Evolutionary conservation across 176 grass and related monocot species (phyloP).

Genomic region (Alopecurus myosuroides): DNA sequence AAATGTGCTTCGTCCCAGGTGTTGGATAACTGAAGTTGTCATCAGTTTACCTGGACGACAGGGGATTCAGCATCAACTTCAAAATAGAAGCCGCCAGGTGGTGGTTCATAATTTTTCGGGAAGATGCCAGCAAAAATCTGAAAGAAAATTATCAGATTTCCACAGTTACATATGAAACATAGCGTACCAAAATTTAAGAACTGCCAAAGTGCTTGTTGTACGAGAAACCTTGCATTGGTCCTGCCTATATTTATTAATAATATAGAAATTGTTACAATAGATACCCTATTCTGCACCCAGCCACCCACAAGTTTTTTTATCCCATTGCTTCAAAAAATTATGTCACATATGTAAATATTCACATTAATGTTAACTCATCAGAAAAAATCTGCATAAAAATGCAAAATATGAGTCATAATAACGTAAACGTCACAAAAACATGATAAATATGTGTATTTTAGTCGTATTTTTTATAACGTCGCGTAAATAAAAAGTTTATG

Average conservation of each 20-base stretch:
- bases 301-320: no score
- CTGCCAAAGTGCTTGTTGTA: background rate
- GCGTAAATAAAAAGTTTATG: no score
- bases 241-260: background rate
- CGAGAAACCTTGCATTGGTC: background rate
- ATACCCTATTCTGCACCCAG: no score
- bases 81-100: slow-evolving; percentile 90
- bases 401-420: no score
- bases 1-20: background rate
- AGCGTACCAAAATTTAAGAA: slow-evolving; percentile 2
- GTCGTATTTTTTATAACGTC: no score
- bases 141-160: slow-evolving; percentile 24
- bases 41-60: slow-evolving; percentile 71
- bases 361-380: no score
- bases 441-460: no score
- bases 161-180: slow-evolving; percentile 13
- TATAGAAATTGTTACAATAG: background rate
- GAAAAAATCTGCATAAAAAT: no score
- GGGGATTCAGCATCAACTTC: slow-evolving; percentile 80
- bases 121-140: slow-evolving; percentile 97
- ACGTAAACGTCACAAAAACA: no score
- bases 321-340: no score
- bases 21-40: background rate
- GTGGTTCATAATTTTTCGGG: slow-evolving; percentile 96
- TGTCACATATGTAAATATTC: no score